Evolutionary conservation across 2,329 filamentous ascomycete species (phyloP).

Genomic region (Mariannaea elegans): DNA sequence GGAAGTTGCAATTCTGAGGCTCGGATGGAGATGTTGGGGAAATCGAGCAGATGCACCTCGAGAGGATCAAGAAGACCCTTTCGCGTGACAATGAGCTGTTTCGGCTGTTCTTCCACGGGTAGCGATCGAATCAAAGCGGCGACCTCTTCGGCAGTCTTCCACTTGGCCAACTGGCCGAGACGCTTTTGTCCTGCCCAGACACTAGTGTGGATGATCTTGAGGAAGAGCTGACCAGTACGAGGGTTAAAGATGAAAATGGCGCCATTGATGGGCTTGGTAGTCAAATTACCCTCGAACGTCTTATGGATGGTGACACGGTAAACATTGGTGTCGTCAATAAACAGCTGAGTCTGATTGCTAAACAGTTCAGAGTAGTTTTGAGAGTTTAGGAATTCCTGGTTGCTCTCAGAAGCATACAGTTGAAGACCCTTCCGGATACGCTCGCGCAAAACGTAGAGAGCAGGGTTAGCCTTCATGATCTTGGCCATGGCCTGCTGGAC

Average conservation of each 20-base stretch:
- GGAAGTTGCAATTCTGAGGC: constrained; percentile 96
- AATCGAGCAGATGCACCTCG: constrained; percentile 96
- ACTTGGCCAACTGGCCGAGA: constrained; percentile 97
- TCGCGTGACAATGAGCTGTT: constrained; percentile 96
- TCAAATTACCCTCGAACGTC: constrained; percentile 98
- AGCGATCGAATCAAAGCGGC: constrained; percentile 94
- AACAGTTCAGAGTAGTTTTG: constrained; percentile 99
- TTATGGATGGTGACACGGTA: constrained; percentile 99
- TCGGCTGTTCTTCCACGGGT: constrained; percentile 97
- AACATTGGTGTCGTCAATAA: constrained; percentile 99
- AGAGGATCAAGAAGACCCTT: constrained; percentile 97
- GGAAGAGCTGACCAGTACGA: constrained; percentile 94
- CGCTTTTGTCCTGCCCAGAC: constrained; percentile 99
- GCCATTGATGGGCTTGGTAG: constrained; percentile 98
- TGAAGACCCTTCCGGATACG: constrained; percentile 98
- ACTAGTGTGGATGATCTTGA: constrained; percentile 99
- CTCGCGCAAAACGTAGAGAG: constrained; percentile 93
- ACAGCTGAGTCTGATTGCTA: constrained; percentile 98
- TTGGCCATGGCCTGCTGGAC: constrained; percentile 99
- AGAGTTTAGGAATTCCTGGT: constrained; percentile 98
- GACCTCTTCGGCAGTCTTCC: constrained; percentile 99
- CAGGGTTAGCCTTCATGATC: constrained; percentile 99
- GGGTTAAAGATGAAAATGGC: constrained; percentile 99
- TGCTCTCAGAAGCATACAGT: constrained; percentile 97
- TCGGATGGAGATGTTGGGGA: constrained; percentile 98